Conservation (phyloP, 768 basidiomycete genomes). For the Vararia minispora region DNA sequence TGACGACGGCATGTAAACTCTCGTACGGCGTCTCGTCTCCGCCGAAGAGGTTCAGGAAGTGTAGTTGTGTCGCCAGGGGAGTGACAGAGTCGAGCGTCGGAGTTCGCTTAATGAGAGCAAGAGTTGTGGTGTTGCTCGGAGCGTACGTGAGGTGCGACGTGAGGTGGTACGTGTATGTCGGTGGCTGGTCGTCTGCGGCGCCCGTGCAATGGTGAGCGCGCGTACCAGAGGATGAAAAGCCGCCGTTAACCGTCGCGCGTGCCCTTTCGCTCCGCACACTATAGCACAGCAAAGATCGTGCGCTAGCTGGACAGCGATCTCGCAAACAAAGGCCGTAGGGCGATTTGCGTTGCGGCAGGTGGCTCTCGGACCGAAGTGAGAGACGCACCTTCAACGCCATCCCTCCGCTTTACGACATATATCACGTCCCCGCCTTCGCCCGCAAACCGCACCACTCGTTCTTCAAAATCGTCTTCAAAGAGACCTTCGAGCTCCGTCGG, state of each 20-base stretch:
- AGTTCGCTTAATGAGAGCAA: constrained; percentile 91
- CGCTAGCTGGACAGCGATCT: no score
- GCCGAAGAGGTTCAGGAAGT: constrained; percentile 86
- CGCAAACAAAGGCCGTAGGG: no score
- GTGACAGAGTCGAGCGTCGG: constrained; percentile 70
- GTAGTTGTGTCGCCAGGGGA: constrained; percentile 77
- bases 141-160: constrained; percentile 73
- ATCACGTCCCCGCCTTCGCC: constrained; percentile 65
- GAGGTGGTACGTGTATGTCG: constrained; percentile 55
- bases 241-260: no score
- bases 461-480: constrained; percentile 66
- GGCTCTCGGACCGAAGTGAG: neutral
- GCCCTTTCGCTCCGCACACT: no score
- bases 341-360: constrained; percentile 2
- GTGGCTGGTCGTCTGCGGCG: constrained; percentile 50
- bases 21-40: constrained; percentile 90
- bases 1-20: constrained; percentile 89
- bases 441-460: constrained; percentile 66
- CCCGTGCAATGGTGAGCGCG: no score
- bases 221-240: no score
- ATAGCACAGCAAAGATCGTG: no score
- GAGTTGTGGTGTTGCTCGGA: constrained; percentile 66
- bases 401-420: constrained; percentile 72
- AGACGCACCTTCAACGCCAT: constrained; percentile 58
- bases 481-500: constrained; percentile 53